Evolutionary conservation across 768 basidiomycete species (phyloP).

Genomic region (Mycena kentingensis): DNA sequence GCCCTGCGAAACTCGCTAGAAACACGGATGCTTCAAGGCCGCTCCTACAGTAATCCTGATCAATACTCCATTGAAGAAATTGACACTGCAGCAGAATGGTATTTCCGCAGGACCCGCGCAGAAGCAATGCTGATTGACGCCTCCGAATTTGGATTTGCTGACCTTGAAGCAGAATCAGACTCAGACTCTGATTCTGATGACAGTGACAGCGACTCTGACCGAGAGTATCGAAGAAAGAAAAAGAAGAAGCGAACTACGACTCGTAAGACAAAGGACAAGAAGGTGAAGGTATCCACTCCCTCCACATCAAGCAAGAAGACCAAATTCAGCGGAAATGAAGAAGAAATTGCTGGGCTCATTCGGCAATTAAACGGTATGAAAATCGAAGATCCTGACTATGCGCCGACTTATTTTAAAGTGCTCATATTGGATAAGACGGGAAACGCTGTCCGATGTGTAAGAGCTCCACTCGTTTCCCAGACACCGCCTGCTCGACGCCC

Average conservation of each 20-base stretch:
- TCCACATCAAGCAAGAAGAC: not conserved
- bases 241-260: not conserved
- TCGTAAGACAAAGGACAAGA: not conserved
- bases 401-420: conserved; percentile 9
- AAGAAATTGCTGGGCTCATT: conserved; percentile 14
- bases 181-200: conserved; percentile 4
- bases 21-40: too few relatives aligned
- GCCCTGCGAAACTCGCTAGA: too few relatives aligned
- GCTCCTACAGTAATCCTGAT: too few relatives aligned
- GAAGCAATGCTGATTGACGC: too few relatives aligned
- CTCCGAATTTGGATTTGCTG: too few relatives aligned
- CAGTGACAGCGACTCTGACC: too few relatives aligned
- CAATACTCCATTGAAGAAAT: too few relatives aligned
- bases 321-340: not conserved
- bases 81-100: too few relatives aligned
- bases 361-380: conserved; percentile 14
- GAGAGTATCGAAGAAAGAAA: conserved; percentile 7
- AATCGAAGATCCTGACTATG: conserved; percentile 17
- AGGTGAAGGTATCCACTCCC: not conserved
- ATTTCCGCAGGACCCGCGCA: too few relatives aligned
- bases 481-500: not conserved
- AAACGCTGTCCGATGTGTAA: conserved; percentile 1
- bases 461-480: not conserved
- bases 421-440: conserved; percentile 10
- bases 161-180: too few relatives aligned